Conservation (phyloP, 352 stramenopile genomes). For the Globisporangium megalacanthum region DNA sequence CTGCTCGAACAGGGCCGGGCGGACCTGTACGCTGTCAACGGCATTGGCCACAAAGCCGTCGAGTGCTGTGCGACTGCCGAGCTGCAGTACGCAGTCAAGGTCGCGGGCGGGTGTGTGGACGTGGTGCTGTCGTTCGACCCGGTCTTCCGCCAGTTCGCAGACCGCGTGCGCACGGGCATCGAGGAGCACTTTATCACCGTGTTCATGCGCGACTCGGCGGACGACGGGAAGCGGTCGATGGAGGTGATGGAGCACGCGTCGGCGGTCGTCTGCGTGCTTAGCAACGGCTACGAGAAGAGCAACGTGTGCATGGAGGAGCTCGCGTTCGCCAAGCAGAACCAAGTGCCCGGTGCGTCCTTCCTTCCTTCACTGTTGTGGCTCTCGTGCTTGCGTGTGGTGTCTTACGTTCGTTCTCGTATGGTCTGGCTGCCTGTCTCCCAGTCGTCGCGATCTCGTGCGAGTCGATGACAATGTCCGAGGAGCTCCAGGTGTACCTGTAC, state of each 20-base stretch:
- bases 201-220: conserved; percentile 48
- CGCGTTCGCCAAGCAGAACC: conserved; percentile 59
- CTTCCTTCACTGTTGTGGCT: background rate
- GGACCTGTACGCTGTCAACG: conserved; percentile 49
- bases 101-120: conserved; percentile 57
- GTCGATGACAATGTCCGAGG: conserved; percentile 48
- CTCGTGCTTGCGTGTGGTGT: conserved; percentile 8
- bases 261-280: conserved; percentile 69
- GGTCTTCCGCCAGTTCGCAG: conserved; percentile 50
- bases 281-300: conserved; percentile 54
- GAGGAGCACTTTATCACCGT: conserved; percentile 74
- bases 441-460: conserved; percentile 74
- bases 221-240: conserved; percentile 40
- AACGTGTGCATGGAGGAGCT: conserved; percentile 76
- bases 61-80: conserved; percentile 73
- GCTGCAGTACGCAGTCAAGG: conserved; percentile 72
- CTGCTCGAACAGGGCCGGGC: conserved; percentile 53
- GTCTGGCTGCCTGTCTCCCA: background rate
- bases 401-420: background rate
- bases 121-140: conserved; percentile 78
- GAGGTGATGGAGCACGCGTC: conserved; percentile 58
- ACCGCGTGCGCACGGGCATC: conserved; percentile 55
- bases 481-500: conserved; percentile 74
- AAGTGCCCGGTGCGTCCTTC: conserved; percentile 26
- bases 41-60: conserved; percentile 46